These are phyloP conservation scores for Dictyostelium brefeldianum DNA, from an alignment of 78 protist species.

Conservation along the genomic window DNA sequence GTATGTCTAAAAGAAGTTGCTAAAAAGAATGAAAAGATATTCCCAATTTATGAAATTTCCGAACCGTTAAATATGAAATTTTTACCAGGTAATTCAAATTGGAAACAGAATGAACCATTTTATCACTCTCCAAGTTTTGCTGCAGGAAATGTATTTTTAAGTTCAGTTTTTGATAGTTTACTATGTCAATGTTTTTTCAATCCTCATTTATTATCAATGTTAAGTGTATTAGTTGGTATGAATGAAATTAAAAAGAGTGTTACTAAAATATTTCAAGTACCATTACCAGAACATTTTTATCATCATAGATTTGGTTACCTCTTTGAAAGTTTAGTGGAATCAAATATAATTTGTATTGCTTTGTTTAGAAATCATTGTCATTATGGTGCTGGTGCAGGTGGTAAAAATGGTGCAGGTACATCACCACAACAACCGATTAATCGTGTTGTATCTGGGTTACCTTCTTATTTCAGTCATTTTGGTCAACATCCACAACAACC, in stretches of 20 bases:
- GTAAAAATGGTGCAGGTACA: not conserved
- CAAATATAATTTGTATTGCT: slow-evolving; percentile 51
- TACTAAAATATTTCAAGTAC: slow-evolving; percentile 54
- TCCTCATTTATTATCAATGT: slow-evolving; percentile 34
- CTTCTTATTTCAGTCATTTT: not conserved
- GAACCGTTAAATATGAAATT: slow-evolving; percentile 57
- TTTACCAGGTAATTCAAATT: slow-evolving; percentile 40
- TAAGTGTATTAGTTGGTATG: slow-evolving; percentile 45
- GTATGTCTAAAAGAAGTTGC: not conserved
- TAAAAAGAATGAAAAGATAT: slow-evolving; percentile 15
- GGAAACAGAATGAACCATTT: slow-evolving; percentile 68
- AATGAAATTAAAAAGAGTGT: not conserved
- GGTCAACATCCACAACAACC: not conserved
- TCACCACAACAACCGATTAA: not conserved
- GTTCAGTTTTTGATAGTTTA: slow-evolving; percentile 54
- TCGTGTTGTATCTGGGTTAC: not conserved
- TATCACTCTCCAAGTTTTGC: slow-evolving; percentile 58
- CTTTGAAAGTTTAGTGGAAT: slow-evolving; percentile 34
- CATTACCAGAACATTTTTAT: slow-evolving; percentile 28
- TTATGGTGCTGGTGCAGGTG: not conserved
- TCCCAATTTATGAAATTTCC: slow-evolving; percentile 63
- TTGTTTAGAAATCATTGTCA: slow-evolving; percentile 29
- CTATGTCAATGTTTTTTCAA: slow-evolving; percentile 71
- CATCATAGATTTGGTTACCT: slow-evolving; percentile 64
- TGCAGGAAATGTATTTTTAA: slow-evolving; percentile 58